Evolutionary conservation across 2,329 filamentous ascomycete species (phyloP), one percentile per base, ranked within the genome.

Genomic region (Colletotrichum sidae): DNA sequence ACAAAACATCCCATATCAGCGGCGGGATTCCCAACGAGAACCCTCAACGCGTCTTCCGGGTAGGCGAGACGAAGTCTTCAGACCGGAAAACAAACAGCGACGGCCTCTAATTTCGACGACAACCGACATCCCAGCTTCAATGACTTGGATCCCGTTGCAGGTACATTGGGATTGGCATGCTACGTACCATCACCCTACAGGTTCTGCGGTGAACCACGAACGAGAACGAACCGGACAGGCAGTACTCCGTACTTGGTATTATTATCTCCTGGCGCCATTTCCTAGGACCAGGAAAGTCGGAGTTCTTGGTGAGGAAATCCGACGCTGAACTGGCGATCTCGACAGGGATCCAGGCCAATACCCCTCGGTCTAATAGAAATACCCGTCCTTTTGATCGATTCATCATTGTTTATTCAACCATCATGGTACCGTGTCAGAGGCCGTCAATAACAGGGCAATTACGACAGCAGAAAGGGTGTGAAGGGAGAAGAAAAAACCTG

Each of bases 311-410:
- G 37, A 58, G 67, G 67, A 59, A 65, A 65, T 46, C 67, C 67
- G 65, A 68, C 56, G 62, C 52, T 67, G 49, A 55, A 41, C 60
- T 67, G 67, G 56, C 67, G 65, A 68, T 67, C 67, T 51, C 49
- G 51, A 37, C 67, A 68, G 65, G 65, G 67, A 49, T 67, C 50
- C 55, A 41, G 33, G 41, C 63, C 54, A 45, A 57, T 51, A 15
- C 54, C 25, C 25, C 57, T 66, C 62, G 62, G 62, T 62, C 66
- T 68, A 46, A 58, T 55, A 56, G 61, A 67, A 49, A 55, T 54
- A 7, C 15, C 50, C 44, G 55, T 54, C 49, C 55, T 38, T 60
- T 17, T 60, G 62, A 56, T 52, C 58, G 59, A 65, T 62, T 65
- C 57, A 62, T 52, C 57, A 56, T 61, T 39, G 41, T 61, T 61